Evolutionary conservation across 1,139 yeast genomes (phyloP), one percentile per base, ranked within the genome.

Genomic region (Pichia cactophila): DNA sequence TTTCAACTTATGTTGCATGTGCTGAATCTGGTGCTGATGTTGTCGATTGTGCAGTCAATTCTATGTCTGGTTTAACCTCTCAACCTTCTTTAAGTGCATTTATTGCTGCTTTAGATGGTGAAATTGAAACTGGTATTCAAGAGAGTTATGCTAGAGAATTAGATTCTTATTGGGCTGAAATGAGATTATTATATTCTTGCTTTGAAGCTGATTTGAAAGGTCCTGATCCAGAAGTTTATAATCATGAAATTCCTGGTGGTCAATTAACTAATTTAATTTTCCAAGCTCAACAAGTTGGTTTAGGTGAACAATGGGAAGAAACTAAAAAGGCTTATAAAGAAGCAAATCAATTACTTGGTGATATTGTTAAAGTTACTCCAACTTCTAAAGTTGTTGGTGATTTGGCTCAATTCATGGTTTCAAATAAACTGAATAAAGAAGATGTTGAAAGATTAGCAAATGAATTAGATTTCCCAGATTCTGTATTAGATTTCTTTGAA

Each of bases 341-440:
- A 58, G 98, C 98, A 53, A 92, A 92, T 72, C 70, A 77, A 61
- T 75, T 92, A 54, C 77, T 92, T 59, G 99, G 99, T 54, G 99
- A 92, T 68, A 80, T 92, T 65, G 97, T 94, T 63, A 92, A 92
- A 75, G 98, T 92, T 51, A 92, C 98, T 10, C 99, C 99, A 54
- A 94, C 98, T 26, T 90, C 97, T 23, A 92, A 92, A 76, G 98
- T 94, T 62, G 99, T 92, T 54, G 98, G 98, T 60, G 99, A 92
- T 67, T 80, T 92, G 70, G 98, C 98, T 20, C 98, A 94, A 72
- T 92, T 92, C 64, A 92, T 92, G 98, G 98, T 92, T 50, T 81
- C 96, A 45, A 94, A 92, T 75, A 88, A 88, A 69, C 78, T 92
- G 62, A 75, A 83, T 17, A 75, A 85, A 50, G 88, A 86, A 63